Evolutionary conservation across 345 rosid genomes (phyloP).

Genomic region (Triadica sebifera): DNA sequence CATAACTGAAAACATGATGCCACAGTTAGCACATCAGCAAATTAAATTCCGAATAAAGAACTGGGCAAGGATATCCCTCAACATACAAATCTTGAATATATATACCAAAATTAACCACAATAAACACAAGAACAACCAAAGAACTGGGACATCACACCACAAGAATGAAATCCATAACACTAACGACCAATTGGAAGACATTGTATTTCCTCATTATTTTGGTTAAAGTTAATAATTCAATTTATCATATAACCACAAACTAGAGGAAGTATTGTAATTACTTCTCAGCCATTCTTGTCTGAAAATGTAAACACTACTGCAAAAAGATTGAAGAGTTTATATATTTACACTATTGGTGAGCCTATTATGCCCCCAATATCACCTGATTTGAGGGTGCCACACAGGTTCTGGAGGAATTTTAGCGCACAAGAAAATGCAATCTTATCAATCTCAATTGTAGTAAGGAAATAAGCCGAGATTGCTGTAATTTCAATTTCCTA

Average conservation of each 20-base stretch:
- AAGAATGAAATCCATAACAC: neutral
- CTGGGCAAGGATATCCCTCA: neutral
- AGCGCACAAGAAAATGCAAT: neutral
- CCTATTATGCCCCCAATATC: too few relatives aligned
- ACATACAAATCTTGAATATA: neutral
- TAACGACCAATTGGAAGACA: neutral
- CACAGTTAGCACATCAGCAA: neutral
- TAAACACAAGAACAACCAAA: neutral
- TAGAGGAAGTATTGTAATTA: neutral
- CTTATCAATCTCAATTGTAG: neutral
- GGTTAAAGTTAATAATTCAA: neutral
- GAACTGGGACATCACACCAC: neutral
- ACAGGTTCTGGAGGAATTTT: neutral
- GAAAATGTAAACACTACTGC: neutral
- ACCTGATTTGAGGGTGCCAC: neutral
- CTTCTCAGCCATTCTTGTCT: neutral
- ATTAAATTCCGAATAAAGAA: neutral
- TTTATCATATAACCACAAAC: neutral
- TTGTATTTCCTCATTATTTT: neutral
- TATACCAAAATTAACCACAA: neutral
- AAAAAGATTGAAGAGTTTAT: neutral
- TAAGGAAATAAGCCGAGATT: neutral
- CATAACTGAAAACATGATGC: slow-evolving; percentile 14
- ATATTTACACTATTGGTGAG: neutral
- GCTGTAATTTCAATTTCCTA: neutral